Evolutionary conservation across 257 asterid species (phyloP), one percentile per base, ranked within the genome.

Genomic region (Dorcoceras hygrometricum): DNA sequence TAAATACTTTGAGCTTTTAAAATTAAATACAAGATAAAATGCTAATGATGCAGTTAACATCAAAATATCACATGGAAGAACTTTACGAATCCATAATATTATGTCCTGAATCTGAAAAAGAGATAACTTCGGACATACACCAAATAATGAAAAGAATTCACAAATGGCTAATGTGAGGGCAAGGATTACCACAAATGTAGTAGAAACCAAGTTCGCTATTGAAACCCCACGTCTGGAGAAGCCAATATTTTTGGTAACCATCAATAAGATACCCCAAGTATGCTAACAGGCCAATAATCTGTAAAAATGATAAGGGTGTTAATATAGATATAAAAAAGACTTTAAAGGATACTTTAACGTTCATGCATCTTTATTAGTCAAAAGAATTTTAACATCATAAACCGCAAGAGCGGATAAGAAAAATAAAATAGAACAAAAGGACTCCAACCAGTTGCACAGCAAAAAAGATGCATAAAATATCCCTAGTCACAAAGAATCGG

Each of bases 401-500:
- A 50, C n/a, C 48, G 58, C 29, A 29, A 66, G 69, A 56, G 57
- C 53, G 60, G 59, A 26, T 48, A 24, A 31, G 64, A 54, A 57
- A 46, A 36, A 14, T 6, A 28, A 10, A 61, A 76, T n/a, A 50
- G 63, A 65, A 75, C 16, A 57, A 48, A 76, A 29, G 72, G 81
- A 39, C 6, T 39, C 91, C 71, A 77, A 92, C 98, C 82, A 87
- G 81, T 78, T 92, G 96, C 69, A 87, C 96, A 19, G 95, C 76
- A 59, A 92, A 74, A 75, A 92, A 92, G 81, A 89, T 89, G 76
- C 87, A 87, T 59, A 92, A 73, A 70, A 92, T 88, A 78, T 92
- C 96, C 77, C 98, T 86, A 3, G 98, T 89, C 77, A 89, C 98
- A 66, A 92, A 92, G 78, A 92, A 89, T 9, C 96, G 89, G 72